phyloP scores from a whole-genome alignment of 805 yeast genomes.

The Metschnikowia continentalis region DNA sequence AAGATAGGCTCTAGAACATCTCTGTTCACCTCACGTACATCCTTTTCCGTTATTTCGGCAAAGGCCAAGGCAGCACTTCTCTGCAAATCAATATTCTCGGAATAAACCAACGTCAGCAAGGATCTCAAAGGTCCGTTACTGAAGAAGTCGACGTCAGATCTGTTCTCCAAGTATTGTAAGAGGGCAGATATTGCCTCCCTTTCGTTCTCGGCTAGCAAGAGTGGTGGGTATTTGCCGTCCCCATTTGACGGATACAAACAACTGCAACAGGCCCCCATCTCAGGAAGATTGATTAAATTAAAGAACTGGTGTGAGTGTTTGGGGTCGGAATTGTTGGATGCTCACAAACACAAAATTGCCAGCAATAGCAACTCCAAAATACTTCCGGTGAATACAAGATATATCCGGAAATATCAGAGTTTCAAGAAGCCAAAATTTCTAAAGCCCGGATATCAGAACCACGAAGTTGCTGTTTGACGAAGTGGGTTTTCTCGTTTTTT shows the following conservation, averaged over 20 bases:
- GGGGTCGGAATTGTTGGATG: neutral
- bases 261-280: conserved; percentile 43
- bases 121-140: conserved; percentile 83
- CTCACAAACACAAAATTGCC: conserved; percentile 3
- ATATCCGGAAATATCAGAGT: neutral
- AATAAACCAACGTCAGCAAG: conserved; percentile 84
- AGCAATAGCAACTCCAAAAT: neutral
- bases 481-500: conserved; percentile 2
- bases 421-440: neutral
- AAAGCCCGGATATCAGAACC: neutral
- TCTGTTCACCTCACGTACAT: conserved; percentile 82
- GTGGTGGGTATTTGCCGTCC: conserved; percentile 67
- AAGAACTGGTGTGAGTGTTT: neutral
- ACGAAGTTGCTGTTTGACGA: conserved; percentile 1
- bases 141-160: conserved; percentile 86
- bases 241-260: conserved; percentile 41
- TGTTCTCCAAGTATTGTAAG: conserved; percentile 80
- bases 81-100: conserved; percentile 91
- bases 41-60: conserved; percentile 97
- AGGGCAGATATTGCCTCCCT: conserved; percentile 92
- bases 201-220: conserved; percentile 85
- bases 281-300: neutral
- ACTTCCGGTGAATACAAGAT: neutral
- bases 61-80: conserved; percentile 97
- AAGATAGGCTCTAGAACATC: conserved; percentile 93